Percentiles rank a stretch among this genome's conserved stretches.
Conservation (phyloP, 2,329 filamentous ascomycete genomes). For the Sporothrix schenckii region DNA sequence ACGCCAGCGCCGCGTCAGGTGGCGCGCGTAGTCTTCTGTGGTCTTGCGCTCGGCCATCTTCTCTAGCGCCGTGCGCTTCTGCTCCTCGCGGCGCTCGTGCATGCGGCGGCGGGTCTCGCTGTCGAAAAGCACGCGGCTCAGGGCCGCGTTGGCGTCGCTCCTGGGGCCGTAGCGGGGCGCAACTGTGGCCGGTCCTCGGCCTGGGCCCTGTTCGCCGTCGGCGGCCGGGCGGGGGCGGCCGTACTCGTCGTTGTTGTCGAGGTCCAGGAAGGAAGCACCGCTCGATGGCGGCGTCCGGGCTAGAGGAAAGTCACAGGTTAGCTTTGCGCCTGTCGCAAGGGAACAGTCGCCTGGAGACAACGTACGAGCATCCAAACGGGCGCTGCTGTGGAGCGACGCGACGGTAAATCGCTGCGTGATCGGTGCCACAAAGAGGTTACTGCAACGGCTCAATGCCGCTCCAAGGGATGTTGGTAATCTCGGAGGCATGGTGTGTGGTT, state of each 20-base stretch:
- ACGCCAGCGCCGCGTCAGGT: constrained; percentile 72
- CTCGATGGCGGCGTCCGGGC: constrained; percentile 28
- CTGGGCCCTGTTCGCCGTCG: not conserved
- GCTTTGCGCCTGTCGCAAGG: not conserved
- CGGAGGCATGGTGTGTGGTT: constrained; percentile 34
- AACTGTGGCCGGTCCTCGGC: not conserved
- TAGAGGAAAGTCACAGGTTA: not conserved
- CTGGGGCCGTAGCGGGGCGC: not conserved
- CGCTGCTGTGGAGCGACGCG: constrained; percentile 31
- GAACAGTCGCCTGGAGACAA: not conserved
- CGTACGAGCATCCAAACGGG: constrained; percentile 29
- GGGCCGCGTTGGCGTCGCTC: constrained; percentile 28
- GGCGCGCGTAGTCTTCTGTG: constrained; percentile 59
- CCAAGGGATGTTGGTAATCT: constrained; percentile 31
- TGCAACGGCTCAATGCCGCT: constrained; percentile 22
- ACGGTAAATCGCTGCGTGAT: constrained; percentile 32
- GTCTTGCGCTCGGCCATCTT: constrained; percentile 48
- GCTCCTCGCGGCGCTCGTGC: constrained; percentile 29
- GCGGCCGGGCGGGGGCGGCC: not conserved
- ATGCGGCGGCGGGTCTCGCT: constrained; percentile 32
- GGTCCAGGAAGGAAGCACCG: constrained; percentile 33
- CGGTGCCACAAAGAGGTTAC: constrained; percentile 6
- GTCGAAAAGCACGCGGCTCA: constrained; percentile 34
- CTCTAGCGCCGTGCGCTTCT: constrained; percentile 43
- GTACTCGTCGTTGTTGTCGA: constrained; percentile 30